phyloP scores from a whole-genome alignment of 768 basidiomycete genomes.

The Mycena epipterygia region DNA sequence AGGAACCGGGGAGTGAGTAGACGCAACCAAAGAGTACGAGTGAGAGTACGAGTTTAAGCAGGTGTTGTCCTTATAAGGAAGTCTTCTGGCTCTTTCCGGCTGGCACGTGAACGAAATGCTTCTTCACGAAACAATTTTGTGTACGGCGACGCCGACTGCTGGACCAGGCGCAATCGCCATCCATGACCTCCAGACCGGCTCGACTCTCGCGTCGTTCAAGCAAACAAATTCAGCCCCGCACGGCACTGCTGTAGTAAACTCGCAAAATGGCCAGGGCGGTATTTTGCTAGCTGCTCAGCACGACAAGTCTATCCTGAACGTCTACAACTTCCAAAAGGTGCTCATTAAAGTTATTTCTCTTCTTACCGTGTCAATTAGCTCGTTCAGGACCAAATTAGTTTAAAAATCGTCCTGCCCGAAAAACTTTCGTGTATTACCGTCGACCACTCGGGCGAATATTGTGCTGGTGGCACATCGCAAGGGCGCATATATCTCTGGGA shows the following conservation, averaged over 20 bases:
- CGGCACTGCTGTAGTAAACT: constrained; percentile 78
- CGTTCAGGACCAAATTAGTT: constrained; percentile 86
- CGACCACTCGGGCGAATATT: constrained; percentile 80
- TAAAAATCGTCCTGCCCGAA: constrained; percentile 92
- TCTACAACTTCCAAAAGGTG: constrained; percentile 96
- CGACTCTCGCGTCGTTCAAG: constrained; percentile 88
- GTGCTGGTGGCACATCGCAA: constrained; percentile 89
- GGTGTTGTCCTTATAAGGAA: constrained; percentile 16
- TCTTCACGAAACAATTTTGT: constrained; percentile 78
- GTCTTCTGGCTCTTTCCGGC: constrained; percentile 11
- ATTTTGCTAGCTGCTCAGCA: constrained; percentile 87
- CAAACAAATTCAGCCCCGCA: constrained; percentile 77
- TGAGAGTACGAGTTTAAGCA: constrained; percentile 2
- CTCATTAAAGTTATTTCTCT: constrained; percentile 28
- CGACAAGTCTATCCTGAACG: constrained; percentile 90
- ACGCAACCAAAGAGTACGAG: not conserved
- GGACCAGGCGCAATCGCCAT: constrained; percentile 77
- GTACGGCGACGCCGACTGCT: constrained; percentile 67
- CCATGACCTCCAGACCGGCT: constrained; percentile 87
- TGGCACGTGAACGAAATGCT: constrained; percentile 57
- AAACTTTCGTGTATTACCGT: constrained; percentile 86
- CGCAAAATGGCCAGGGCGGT: constrained; percentile 82
- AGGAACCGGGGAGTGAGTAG: not conserved
- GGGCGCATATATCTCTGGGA: constrained; percentile 98
- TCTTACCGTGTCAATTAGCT: not conserved